These are phyloP conservation scores for Diplogelasinospora grovesii DNA, from an alignment of 495 filamentous ascomycete genomes.

Conservation along the genomic window DNA sequence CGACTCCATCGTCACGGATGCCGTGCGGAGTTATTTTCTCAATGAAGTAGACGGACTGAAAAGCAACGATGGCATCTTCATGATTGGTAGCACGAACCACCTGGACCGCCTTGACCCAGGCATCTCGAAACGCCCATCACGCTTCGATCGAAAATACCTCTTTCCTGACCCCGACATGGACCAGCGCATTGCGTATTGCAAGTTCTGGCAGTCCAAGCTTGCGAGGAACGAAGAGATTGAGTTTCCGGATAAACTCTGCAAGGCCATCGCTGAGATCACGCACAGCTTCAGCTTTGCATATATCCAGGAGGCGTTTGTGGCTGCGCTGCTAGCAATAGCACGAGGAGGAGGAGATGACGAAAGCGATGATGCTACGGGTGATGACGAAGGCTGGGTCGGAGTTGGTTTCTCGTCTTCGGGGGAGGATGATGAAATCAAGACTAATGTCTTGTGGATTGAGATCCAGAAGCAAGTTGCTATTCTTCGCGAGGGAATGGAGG, in stretches of 20 bases:
- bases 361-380: constrained; percentile 1
- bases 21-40: constrained; percentile 57
- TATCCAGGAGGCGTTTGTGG: constrained; percentile 58
- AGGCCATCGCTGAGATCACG: constrained; percentile 51
- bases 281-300: constrained; percentile 59
- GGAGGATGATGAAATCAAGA: not conserved
- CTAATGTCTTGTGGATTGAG: constrained; percentile 40
- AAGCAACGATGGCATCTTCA: constrained; percentile 60
- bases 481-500: constrained; percentile 50
- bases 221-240: constrained; percentile 45
- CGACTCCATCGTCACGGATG: constrained; percentile 50
- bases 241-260: constrained; percentile 48
- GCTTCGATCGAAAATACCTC: constrained; percentile 60
- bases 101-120: constrained; percentile 54
- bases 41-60: constrained; percentile 67
- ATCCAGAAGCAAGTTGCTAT: constrained; percentile 52
- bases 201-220: constrained; percentile 55
- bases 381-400: constrained; percentile 16
- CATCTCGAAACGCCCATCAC: constrained; percentile 55
- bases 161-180: constrained; percentile 49
- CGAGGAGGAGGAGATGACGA: constrained; percentile 6
- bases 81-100: constrained; percentile 59
- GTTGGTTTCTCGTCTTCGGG: not conserved
- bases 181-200: constrained; percentile 50
- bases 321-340: constrained; percentile 49